Base-by-base conservation (phyloP, 805 yeast genomes). In the Yamadazyma insecticola region DNA sequence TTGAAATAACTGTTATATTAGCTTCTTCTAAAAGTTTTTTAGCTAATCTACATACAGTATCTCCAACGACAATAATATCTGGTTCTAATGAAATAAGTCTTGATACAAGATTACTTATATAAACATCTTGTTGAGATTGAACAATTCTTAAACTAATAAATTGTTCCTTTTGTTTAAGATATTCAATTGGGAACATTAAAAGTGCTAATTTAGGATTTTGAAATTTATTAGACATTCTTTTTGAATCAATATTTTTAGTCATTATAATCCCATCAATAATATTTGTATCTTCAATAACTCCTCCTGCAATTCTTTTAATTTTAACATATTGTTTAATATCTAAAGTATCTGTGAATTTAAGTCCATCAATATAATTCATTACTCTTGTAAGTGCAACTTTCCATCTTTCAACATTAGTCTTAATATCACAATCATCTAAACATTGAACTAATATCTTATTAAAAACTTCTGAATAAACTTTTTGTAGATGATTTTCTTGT, bases 321-420 rank as follows among this genome's bases (percentile, higher is more conserved):
- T 94, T 92, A 25, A 92, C 76, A 54, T 85, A 90, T 44, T 82
- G 89, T n/a, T 90, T 71, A 29, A 89, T 78, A 51, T 92, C 97
- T 37, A 88, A 69, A 3, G 81, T 79, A 39, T 82, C 90, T 4
- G 86, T 82, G 17, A 74, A 68, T 30, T 77, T 79, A 4, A 89
- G 66, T 12, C 60, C 58, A 23, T 80, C 76, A 2, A 85, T 72
- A 22, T 70, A 64, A 16, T 69, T 59, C 10, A 88, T 52, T 5
- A 78, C 66, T 6, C 64, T 61, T 9, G 67, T 55, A 5, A 90
- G 51, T 1, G 71, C 66, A 0, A 47, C 43, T 2, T 62, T 57
- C 97, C 97, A 92, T n/a, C 56, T 51, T 1, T 63, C 69, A 6
- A 59, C 53, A 26, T 71, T 43, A 6, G 46, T 55, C 3, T 58